These are phyloP conservation scores for Globisporangium spinosum DNA, from an alignment of 352 stramenopile species.

Conservation along the genomic window DNA sequence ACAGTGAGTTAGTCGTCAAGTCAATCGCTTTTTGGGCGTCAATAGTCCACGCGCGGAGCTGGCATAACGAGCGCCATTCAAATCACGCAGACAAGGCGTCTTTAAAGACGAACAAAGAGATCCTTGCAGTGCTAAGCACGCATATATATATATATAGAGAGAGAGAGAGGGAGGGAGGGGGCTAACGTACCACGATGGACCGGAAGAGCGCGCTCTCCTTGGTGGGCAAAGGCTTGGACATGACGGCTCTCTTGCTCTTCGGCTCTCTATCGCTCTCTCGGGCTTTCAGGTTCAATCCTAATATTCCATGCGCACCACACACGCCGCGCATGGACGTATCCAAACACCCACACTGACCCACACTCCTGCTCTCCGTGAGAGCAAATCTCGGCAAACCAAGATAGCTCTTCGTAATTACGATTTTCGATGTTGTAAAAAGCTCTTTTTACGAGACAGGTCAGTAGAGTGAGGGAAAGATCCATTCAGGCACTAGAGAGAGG, in stretches of 20 bases:
- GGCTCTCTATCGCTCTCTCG: not conserved
- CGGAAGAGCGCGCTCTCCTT: slow-evolving; percentile 96
- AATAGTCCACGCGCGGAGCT: not conserved
- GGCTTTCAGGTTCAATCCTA: not conserved
- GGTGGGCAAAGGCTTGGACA: slow-evolving; percentile 79
- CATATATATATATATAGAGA: no score
- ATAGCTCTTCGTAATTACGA: slow-evolving; percentile 2
- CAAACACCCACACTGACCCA: slow-evolving; percentile 7
- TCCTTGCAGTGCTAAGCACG: not conserved
- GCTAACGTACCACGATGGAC: slow-evolving; percentile 84
- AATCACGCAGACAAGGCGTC: not conserved
- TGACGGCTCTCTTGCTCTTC: not conserved
- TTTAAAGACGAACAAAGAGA: not conserved
- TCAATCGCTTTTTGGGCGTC: not conserved
- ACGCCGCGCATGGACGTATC: not conserved
- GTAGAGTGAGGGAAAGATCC: not conserved
- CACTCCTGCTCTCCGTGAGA: not conserved
- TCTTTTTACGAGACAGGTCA: not conserved
- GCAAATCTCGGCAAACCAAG: not conserved
- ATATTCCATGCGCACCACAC: slow-evolving; percentile 10
- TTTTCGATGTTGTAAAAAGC: not conserved
- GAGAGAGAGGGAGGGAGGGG: not conserved
- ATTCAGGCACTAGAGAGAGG: not conserved
- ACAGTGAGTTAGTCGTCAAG: not conserved
- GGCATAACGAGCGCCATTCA: not conserved